Evolutionary conservation across 2,329 filamentous ascomycete species (phyloP), one percentile per base, ranked within the genome.

Genomic region (Pseudogymnoascus sp.): DNA sequence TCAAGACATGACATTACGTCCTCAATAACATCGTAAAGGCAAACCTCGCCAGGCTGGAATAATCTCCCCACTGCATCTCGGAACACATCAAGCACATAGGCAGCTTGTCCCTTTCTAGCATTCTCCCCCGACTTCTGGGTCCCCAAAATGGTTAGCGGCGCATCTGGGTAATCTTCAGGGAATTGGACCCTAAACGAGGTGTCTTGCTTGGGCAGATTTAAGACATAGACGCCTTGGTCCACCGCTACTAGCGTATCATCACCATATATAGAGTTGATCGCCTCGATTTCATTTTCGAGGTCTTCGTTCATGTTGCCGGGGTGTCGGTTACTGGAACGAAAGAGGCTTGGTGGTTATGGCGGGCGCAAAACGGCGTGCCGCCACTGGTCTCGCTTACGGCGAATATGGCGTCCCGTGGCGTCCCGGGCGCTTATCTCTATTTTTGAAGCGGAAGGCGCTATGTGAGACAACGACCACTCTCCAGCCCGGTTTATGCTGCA

Each of bases 21-120:
- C 71, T 96, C 93, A 39, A 97, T 82, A n/a, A 96, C 82, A 73
- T 97, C 93, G 71, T 93, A 99, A 2, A 99, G 78, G 71, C 93
- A 97, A 21, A 96, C 91, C 62, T 85, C 82, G 0, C 91, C 92
- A 0, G 86, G 83, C 62, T 83, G 80, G 74, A 87, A 96, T 4
- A 90, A 82, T n/a, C 80, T 78, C 0, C 78, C 80, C 34, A 97
- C 76, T 0, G 88, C 86, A 37, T 86, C 79, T 31, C 86, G 80
- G 64, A 95, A 86, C 2, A 90, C 76, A 2, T 83, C 82, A n/a
- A 93, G 80, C 60, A 91, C 83, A 61, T 85, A 80, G 61, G 84
- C 86, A 1, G 91, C 91, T 66, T 89, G 86, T 39, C 93, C 91
- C 70, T 85, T 85, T 60, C 81, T 83, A 18, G 86, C 83, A 68